These are phyloP conservation scores for Nepenthes mirabilis DNA, from an alignment of 148 eudicot species.

Conservation along the genomic window DNA sequence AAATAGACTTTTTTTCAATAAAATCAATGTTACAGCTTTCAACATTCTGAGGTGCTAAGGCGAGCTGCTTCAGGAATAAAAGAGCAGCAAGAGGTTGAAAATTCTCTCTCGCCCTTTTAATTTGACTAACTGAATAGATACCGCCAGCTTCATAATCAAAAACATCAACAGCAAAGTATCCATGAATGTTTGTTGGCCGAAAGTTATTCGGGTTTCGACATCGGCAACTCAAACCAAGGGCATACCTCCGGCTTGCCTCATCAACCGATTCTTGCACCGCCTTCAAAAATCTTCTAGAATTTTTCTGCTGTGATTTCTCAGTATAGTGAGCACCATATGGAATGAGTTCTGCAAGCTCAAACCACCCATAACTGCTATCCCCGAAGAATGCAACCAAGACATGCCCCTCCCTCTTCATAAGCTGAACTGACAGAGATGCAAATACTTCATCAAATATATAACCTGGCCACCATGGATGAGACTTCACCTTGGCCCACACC, in stretches of 20 bases:
- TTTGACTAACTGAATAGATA: slow-evolving; percentile 48
- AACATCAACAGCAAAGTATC: slow-evolving; percentile 54
- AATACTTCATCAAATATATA: slow-evolving; percentile 58
- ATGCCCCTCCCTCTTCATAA: slow-evolving; percentile 56
- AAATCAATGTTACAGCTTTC: slow-evolving; percentile 22
- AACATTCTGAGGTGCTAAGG: slow-evolving; percentile 30
- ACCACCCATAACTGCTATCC: slow-evolving; percentile 96
- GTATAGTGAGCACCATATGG: slow-evolving; percentile 53
- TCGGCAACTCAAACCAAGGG: slow-evolving; percentile 61
- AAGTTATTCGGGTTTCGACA: slow-evolving; percentile 61
- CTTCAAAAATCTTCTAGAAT: slow-evolving; percentile 38
- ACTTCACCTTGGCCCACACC: slow-evolving; percentile 99
- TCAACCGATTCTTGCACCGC: slow-evolving; percentile 87
- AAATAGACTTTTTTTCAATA: slow-evolving; percentile 46
- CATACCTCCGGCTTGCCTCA: slow-evolving; percentile 59
- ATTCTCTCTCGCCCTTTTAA: slow-evolving; percentile 51
- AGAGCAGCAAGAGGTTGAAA: slow-evolving; percentile 43
- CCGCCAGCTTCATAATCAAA: slow-evolving; percentile 54
- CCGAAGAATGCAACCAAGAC: slow-evolving; percentile 92
- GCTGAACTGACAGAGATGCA: slow-evolving; percentile 51
- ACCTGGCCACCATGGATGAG: slow-evolving; percentile 99
- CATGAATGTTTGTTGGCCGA: slow-evolving; percentile 36
- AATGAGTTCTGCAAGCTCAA: slow-evolving; percentile 56
- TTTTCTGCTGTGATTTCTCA: slow-evolving; percentile 64
- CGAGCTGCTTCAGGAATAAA: slow-evolving; percentile 46